These are phyloP conservation scores for Fusarium hostae DNA, from an alignment of 2,329 filamentous ascomycete species.

Conservation along the genomic window DNA sequence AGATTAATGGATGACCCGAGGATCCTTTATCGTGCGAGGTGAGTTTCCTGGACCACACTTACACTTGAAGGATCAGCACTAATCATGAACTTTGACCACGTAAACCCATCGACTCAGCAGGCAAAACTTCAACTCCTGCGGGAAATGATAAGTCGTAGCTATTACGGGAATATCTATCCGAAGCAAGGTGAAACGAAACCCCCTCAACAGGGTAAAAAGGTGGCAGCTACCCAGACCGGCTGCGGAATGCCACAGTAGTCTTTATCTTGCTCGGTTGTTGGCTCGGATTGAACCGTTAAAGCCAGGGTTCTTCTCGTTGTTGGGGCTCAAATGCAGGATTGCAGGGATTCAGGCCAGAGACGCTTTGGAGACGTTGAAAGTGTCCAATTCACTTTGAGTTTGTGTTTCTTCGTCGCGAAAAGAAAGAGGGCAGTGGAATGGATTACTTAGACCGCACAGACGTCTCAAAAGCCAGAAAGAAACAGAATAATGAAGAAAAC, in stretches of 20 bases:
- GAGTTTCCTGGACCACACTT: slow-evolving; percentile 5
- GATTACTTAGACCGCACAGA: background rate
- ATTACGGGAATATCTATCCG: background rate
- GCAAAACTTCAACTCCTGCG: background rate
- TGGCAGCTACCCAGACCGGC: background rate
- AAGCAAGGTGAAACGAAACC: slow-evolving; percentile 3
- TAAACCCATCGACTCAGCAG: slow-evolving; percentile 4
- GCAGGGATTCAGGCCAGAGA: slow-evolving; percentile 11
- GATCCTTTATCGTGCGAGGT: slow-evolving; percentile 23
- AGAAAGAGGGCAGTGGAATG: background rate
- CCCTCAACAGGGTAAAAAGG: slow-evolving; percentile 2
- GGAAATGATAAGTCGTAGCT: background rate
- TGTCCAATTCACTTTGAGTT: background rate
- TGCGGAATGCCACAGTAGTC: slow-evolving; percentile 30
- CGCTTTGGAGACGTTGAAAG: background rate
- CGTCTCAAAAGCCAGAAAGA: background rate
- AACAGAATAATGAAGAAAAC: background rate
- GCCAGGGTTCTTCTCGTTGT: slow-evolving; percentile 15
- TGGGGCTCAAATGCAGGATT: slow-evolving; percentile 18
- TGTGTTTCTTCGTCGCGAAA: background rate
- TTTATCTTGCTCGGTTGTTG: slow-evolving; percentile 20
- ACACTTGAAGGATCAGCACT: slow-evolving; percentile 21
- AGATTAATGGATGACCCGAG: slow-evolving; percentile 21
- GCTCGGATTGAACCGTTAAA: slow-evolving; percentile 9
- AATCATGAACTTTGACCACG: slow-evolving; percentile 6